These are phyloP conservation scores for Arabis alpina DNA, from an alignment of 345 rosid species.

Conservation along the genomic window DNA sequence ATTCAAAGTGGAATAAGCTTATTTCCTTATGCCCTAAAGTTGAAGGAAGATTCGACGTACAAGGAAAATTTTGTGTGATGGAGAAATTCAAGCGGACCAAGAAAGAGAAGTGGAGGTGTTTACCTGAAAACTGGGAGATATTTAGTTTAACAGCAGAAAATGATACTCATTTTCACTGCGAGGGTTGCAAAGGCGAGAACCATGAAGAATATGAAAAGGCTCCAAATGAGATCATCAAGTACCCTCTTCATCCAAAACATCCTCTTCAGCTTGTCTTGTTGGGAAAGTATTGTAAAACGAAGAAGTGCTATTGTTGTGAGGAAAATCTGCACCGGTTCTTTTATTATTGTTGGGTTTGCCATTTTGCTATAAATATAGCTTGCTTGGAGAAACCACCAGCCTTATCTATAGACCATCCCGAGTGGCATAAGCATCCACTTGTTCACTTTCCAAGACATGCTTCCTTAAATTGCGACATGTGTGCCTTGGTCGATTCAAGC, in stretches of 20 bases:
- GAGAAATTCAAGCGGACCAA: too few species aligned
- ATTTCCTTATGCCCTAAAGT: too few species aligned
- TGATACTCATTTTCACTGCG: neutral
- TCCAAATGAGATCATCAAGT: neutral
- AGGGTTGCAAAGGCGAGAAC: neutral
- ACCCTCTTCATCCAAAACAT: conserved; percentile 5
- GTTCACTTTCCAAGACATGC: neutral
- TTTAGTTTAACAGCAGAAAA: too few species aligned
- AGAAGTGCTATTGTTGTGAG: neutral
- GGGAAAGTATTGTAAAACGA: neutral
- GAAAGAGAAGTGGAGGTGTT: too few species aligned
- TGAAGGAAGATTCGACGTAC: too few species aligned
- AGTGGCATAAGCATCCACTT: conserved; percentile 6
- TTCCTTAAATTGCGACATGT: neutral
- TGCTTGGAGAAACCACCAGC: neutral
- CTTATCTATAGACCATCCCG: neutral
- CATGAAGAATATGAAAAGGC: conserved; percentile 1
- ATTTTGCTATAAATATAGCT: neutral
- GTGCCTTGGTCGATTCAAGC: neutral
- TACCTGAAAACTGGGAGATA: too few species aligned
- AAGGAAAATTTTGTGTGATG: too few species aligned
- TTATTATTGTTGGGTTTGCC: neutral
- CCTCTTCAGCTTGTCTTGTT: neutral
- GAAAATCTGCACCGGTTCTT: neutral
- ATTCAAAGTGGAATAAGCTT: too few species aligned